Base-by-base conservation (phyloP, 2,329 filamentous ascomycete genomes). In the Lojkania enalia region DNA sequence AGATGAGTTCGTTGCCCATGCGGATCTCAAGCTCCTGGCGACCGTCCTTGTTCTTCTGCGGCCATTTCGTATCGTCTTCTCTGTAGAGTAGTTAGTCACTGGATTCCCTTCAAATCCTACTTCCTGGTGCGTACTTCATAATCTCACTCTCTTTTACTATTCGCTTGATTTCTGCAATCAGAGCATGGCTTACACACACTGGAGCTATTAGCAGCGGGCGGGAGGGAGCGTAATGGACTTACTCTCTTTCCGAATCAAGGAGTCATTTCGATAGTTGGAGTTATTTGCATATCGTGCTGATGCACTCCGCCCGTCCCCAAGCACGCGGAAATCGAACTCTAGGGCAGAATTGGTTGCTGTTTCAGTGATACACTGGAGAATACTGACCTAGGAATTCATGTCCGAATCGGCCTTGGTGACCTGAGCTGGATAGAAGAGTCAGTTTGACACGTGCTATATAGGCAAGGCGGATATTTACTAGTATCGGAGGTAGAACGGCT, bases 161-260 rank as follows among this genome's bases (percentile, higher is more conserved):
- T 57, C 89, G 87, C 77, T 94, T 95, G 74, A 99, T 95, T 72
- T 97, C 94, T 45, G 91, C 84, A 40, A 99, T 86, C 66, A 97
- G 80, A 4, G 91, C 77, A 27, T 90, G 86, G 76, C 91, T 96
- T 52, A 99, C 90, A 64, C 90, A 96, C 94, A 99, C 92, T 97
- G 55, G 42, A 20, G 16, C 2, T 9, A 16, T 61, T 12, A 61
- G 51, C 19, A 27, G 27, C 9, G 4, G 3, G 3, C 19, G 3
- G 16, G 5, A 23, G 1, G 31, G 19, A 15, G 20, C 13, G 2
- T 44, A 51, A 27, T 27, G 30, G 7, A 11, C 90, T 60, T 78
- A 96, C 94, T 99, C 78, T 99, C 94, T 91, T 99, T 99, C 55
- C 94, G 87, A 67, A 99, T 99, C 59, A 99, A 77, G 52, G 91